These are phyloP conservation scores for Angophora floribunda DNA, from an alignment of 345 rosid species.

Conservation along the genomic window DNA sequence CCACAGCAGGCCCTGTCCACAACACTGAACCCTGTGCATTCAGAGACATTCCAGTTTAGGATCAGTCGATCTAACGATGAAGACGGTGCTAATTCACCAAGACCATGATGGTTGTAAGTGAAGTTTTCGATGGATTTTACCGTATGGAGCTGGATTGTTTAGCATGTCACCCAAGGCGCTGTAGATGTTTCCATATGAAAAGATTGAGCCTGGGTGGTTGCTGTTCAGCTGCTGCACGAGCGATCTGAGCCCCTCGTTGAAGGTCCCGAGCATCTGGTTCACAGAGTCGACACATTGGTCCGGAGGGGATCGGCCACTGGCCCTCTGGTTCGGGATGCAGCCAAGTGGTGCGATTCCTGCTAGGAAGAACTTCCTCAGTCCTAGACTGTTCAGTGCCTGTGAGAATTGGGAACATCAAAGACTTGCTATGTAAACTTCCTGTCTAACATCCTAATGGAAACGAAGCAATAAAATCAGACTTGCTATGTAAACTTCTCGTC, in stretches of 20 bases:
- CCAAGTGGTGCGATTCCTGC: slow-evolving; percentile 72
- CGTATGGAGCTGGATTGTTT: slow-evolving; percentile 43
- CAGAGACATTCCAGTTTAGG: background rate
- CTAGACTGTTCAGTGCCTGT: slow-evolving; percentile 58
- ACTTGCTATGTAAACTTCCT: background rate
- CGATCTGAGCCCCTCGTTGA: slow-evolving; percentile 57
- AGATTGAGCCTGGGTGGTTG: slow-evolving; percentile 42
- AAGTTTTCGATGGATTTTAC: slow-evolving; percentile 14
- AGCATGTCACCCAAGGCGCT: slow-evolving; percentile 59
- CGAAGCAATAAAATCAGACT: background rate
- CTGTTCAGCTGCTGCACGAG: slow-evolving; percentile 56
- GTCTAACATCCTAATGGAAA: background rate
- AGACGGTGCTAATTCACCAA: background rate
- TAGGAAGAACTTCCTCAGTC: slow-evolving; percentile 48
- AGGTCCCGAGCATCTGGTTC: slow-evolving; percentile 57
- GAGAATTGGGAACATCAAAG: background rate
- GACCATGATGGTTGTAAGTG: background rate
- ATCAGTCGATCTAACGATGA: background rate
- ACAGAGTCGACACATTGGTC: slow-evolving; percentile 62
- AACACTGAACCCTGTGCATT: slow-evolving; percentile 53
- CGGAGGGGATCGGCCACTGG: slow-evolving; percentile 23
- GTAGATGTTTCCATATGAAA: slow-evolving; percentile 52
- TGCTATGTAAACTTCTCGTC: background rate
- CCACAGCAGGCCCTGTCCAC: slow-evolving; percentile 78
- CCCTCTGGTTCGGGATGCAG: slow-evolving; percentile 78